Conservation (phyloP, 352 stramenopile species). For the Pilasporangium apinafurcum region DNA sequence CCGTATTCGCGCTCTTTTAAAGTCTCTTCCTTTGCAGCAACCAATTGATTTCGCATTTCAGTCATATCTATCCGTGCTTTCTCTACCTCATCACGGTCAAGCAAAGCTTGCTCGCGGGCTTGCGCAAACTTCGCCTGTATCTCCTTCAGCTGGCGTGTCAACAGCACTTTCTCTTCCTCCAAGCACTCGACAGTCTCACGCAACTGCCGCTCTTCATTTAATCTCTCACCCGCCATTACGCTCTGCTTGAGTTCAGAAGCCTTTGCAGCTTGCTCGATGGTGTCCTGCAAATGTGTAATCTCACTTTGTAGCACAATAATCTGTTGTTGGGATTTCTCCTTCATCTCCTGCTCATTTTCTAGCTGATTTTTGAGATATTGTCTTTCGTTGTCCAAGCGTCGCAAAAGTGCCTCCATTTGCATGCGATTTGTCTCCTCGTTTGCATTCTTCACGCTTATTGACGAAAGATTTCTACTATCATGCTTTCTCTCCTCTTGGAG, state of each 20-base stretch:
- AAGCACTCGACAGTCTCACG: conserved; percentile 28
- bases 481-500: conserved; percentile 49
- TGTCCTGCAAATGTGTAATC: conserved; percentile 23
- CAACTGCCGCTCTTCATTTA: conserved; percentile 27
- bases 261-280: conserved; percentile 28
- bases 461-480: conserved; percentile 11
- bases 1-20: conserved; percentile 52
- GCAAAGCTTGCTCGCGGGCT: conserved; percentile 42
- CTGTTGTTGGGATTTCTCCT: conserved; percentile 32
- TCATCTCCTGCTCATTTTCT: conserved; percentile 41
- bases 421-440: conserved; percentile 72
- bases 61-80: conserved; percentile 36
- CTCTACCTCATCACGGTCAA: conserved; percentile 62
- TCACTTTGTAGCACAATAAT: conserved; percentile 33
- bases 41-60: conserved; percentile 36
- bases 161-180: conserved; percentile 45
- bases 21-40: conserved; percentile 36
- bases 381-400: conserved; percentile 70
- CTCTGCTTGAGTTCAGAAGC: conserved; percentile 36
- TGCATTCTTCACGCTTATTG: conserved; percentile 55
- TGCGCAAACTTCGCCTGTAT: conserved; percentile 51
- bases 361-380: conserved; percentile 81
- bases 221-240: conserved; percentile 15
- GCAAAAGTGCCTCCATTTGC: conserved; percentile 71
- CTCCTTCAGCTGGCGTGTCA: conserved; percentile 50